Base-by-base conservation (phyloP, 2,329 filamentous ascomycete genomes). In the Epichloe coenophiala region DNA sequence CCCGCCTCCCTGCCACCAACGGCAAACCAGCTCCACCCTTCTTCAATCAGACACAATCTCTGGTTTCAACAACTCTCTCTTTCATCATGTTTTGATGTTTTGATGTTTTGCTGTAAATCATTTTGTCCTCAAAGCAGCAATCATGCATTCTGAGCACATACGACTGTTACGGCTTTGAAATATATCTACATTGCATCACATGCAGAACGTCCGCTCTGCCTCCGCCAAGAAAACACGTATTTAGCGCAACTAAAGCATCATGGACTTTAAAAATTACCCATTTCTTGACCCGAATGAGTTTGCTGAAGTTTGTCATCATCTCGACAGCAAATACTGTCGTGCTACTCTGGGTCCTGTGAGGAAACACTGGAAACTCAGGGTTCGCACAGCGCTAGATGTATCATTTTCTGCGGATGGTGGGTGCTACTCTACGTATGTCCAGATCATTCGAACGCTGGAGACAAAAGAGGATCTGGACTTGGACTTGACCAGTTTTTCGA, bases 201-300 rank as follows among this genome's bases (percentile, higher is more conserved):
- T 31, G 31, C 31, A 9, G 31, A 11, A 31, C 8, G 31, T 11
- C 8, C 2, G 31, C 3, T 31, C 9, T 9, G 8, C 9, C 31
- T 11, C 31, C 1, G 31, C 3, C 31, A 31, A 31, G 31, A 31
- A 31, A 4, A 9, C 3, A 31, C 31, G 31, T 31, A 0, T 9
- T 31, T 31, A 9, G 31, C 31, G 31, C 31, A 31, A 31, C 9
- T 11, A 4, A 11, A 31, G 31, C 27, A 53, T 27, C 43, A 68
- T 69, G 65, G 69, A 68, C 12, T 74, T 78, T 59, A 58, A 64
- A 64, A 67, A 72, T 47, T 88, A 83, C 60, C 84, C 84, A 6
- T 77, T 75, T 52, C 72, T 88, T 31, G 75, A 67, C 11, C 59
- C 67, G 11, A 73, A 78, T 40, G 83, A 87, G 60, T 88, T 88